These are phyloP conservation scores for Taphrina confusa DNA, from an alignment of 1,139 yeast species.

Conservation along the genomic window DNA sequence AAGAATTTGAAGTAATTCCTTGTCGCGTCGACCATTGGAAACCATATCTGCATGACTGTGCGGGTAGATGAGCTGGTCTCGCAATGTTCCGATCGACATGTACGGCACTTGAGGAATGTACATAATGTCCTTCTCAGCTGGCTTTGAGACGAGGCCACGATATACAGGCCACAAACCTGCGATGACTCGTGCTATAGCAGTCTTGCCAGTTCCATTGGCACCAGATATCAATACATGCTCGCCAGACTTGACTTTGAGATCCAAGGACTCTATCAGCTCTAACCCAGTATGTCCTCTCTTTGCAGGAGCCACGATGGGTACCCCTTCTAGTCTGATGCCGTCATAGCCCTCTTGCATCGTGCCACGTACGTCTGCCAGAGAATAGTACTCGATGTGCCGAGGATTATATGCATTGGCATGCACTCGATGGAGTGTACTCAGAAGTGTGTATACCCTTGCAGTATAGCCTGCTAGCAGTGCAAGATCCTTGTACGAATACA, in stretches of 20 bases:
- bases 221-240: slow-evolving; percentile 81
- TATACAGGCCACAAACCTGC: slow-evolving; percentile 94
- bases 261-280: slow-evolving; percentile 59
- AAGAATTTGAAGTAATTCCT: slow-evolving; percentile 65
- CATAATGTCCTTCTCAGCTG: slow-evolving; percentile 68
- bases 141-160: slow-evolving; percentile 77
- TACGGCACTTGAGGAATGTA: slow-evolving; percentile 83
- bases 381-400: slow-evolving; percentile 40
- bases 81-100: slow-evolving; percentile 71
- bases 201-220: slow-evolving; percentile 86
- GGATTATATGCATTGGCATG: slow-evolving; percentile 56
- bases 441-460: slow-evolving; percentile 74
- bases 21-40: slow-evolving; percentile 69
- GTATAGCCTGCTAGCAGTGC: slow-evolving; percentile 90
- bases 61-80: slow-evolving; percentile 89
- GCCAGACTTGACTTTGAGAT: slow-evolving; percentile 64
- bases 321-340: slow-evolving; percentile 78
- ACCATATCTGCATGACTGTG: slow-evolving; percentile 75
- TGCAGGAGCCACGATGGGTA: slow-evolving; percentile 71
- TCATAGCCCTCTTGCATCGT: slow-evolving; percentile 77
- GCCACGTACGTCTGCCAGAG: slow-evolving; percentile 63
- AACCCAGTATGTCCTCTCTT: slow-evolving; percentile 45
- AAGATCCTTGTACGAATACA: slow-evolving; percentile 93
- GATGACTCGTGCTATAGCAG: slow-evolving; percentile 77
- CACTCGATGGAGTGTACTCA: slow-evolving; percentile 76